Evolutionary conservation across 352 stramenopile genomes (phyloP), one percentile per base, ranked within the genome.

Genomic region (Sclerospora graminicola): DNA sequence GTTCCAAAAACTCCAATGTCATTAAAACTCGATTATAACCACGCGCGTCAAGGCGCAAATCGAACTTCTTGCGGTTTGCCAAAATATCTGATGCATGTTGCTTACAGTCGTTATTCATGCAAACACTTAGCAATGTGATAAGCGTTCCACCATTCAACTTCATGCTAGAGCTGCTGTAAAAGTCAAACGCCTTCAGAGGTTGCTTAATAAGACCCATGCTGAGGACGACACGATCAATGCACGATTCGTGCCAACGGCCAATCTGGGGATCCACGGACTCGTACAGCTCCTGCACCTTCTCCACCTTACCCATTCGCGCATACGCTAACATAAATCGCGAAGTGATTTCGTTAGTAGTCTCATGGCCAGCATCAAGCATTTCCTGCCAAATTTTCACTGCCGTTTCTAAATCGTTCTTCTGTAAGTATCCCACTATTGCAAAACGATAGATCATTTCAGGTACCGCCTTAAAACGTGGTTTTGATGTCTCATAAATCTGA

Each of bases 131-230:
- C 37, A 89, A 48, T 33, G 73, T 64, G 27, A 83, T 83, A 19
- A 89, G 57, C 40, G 77, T 89, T 19, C 69, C 66, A 16, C 71
- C 66, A 47, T 66, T 82, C 29, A 89, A 60, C 45, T 82, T 84
- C 68, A 86, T 86, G 49, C 66, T 83, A 30, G 77, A 89, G 48
- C 84, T 79, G 32, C 69, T 67, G 59, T 89, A 89, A 38, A 89
- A 86, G 29, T 84, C 72, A 41, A 89, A 89, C 7, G 77, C 49
- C 40, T 73, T 65, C 8, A 68, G 49, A 18, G 77, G 73, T 45
- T 83, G 52, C n/a, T 64, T 45, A n/a, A 66, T 64, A 11, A 82
- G 66, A 4, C 77, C 77, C 44, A 89, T 69, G 14, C 57, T 73
- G 28, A 82, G 38, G 36, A 89, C 82, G 18, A 85, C 66, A 14